Conservation (phyloP, 106 monocot species). For the Cymbidium sinense region DNA sequence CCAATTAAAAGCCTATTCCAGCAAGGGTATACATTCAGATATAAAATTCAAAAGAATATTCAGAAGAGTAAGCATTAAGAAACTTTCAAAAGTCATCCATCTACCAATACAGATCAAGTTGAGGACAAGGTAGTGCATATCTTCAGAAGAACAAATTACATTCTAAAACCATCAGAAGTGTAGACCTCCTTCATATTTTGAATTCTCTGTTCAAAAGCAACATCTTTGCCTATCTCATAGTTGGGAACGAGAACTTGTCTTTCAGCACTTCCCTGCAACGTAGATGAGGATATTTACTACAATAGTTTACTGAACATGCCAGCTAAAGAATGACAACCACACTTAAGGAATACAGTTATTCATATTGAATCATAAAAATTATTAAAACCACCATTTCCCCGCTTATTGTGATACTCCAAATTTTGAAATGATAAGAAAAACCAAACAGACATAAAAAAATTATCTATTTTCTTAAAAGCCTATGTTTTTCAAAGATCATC, state of each 20-base stretch:
- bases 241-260: conserved; percentile 84
- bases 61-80: neutral
- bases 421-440: no score
- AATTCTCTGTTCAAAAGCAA: conserved; percentile 82
- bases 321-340: neutral
- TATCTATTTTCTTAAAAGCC: no score
- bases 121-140: neutral
- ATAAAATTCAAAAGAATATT: neutral
- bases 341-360: neutral
- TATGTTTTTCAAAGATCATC: no score
- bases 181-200: conserved; percentile 88
- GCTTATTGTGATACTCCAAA: no score
- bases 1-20: neutral
- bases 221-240: conserved; percentile 69
- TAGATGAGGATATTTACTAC: conserved; percentile 1
- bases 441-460: no score
- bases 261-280: conserved; percentile 60
- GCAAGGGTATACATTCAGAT: neutral
- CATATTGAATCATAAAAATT: neutral
- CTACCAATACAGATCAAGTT: neutral
- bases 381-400: neutral
- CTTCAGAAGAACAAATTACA: conserved; percentile 39
- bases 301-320: neutral
- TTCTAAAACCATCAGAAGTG: conserved; percentile 92
- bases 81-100: neutral